Evolutionary conservation across 139 green algal genomes (phyloP).

Genomic region (Deuterostichococcus epilithicus): DNA sequence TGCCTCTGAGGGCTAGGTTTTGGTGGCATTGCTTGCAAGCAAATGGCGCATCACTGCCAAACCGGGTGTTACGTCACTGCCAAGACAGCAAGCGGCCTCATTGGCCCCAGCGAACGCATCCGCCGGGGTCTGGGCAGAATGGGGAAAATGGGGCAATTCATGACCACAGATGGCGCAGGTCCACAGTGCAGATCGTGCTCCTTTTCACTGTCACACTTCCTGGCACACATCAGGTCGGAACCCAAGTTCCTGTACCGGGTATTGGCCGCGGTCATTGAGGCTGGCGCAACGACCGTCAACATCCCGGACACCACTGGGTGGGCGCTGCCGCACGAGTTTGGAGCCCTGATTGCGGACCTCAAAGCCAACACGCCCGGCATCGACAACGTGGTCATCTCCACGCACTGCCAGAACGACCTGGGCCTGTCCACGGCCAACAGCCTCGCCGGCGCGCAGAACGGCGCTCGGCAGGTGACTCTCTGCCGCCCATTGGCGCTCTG

Average conservation of each 20-base stretch:
- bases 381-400: conserved; percentile 88
- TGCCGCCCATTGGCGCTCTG: neutral
- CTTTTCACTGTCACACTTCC: no score
- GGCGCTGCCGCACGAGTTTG: conserved; percentile 95
- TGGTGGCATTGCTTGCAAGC: no score
- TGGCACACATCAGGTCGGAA: no score
- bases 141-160: no score
- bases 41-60: no score
- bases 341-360: conserved; percentile 81
- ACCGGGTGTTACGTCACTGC: no score
- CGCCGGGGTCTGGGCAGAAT: no score
- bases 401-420: conserved; percentile 99
- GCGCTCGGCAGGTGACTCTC: conserved; percentile 35
- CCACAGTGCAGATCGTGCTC: no score
- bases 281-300: conserved; percentile 97
- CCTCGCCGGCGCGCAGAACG: conserved; percentile 69
- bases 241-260: conserved; percentile 91
- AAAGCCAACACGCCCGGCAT: conserved; percentile 83
- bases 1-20: no score
- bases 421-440: conserved; percentile 95
- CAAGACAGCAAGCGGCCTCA: no score
- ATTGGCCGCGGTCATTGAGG: conserved; percentile 84
- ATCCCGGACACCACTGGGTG: conserved; percentile 96
- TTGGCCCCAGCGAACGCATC: no score
- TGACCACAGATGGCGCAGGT: no score